Evolutionary conservation across 768 basidiomycete species (phyloP).

Genomic region (Termitomyces sp.): DNA sequence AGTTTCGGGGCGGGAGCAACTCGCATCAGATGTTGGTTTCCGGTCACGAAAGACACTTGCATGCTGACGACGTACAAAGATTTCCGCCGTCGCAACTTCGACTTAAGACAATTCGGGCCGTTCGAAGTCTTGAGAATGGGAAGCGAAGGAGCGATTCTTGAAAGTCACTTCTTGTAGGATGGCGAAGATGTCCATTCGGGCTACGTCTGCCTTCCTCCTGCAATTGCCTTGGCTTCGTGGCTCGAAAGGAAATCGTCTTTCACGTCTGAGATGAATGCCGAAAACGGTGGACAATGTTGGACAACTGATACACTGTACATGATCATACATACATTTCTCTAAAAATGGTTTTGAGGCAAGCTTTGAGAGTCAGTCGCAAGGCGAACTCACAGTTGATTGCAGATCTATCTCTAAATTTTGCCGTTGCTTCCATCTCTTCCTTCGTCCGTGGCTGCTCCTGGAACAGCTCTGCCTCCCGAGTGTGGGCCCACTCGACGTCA

Average conservation of each 20-base stretch:
- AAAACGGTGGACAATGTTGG: neutral
- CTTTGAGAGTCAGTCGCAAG: neutral
- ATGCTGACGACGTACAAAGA: neutral
- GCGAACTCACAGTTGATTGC: slow-evolving; percentile 13
- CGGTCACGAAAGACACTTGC: neutral
- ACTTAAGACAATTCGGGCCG: neutral
- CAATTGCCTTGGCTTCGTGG: no score
- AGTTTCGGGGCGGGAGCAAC: neutral
- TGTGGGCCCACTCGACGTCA: neutral
- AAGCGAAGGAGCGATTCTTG: neutral
- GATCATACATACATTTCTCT: neutral
- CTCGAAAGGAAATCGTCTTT: neutral
- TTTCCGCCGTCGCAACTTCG: neutral
- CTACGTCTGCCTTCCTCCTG: neutral
- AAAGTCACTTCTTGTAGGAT: neutral
- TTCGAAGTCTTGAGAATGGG: neutral
- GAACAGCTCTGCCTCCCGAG: slow-evolving; percentile 15
- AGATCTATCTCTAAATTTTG: slow-evolving; percentile 13
- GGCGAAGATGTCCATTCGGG: neutral
- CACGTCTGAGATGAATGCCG: neutral
- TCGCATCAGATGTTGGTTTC: neutral
- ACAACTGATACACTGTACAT: neutral
- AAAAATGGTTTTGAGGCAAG: neutral
- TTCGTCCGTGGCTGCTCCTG: slow-evolving; percentile 11
- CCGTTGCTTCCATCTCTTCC: slow-evolving; percentile 10